Base-by-base conservation (phyloP, 148 eudicot species). In the Beta vulgaris region DNA sequence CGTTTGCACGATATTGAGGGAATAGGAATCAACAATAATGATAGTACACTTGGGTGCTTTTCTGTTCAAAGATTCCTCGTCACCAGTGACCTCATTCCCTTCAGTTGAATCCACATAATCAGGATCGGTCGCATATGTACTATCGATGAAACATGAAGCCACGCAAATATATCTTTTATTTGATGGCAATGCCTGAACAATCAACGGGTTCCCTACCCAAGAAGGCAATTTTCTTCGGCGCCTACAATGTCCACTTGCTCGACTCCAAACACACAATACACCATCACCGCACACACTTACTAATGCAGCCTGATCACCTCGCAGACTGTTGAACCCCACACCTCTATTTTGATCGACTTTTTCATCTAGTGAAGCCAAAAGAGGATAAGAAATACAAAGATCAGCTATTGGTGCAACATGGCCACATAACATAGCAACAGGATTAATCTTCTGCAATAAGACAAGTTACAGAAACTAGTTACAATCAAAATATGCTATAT, bases 271-370 rank as follows among this genome's bases (percentile, higher is more conserved):
- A 64, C 97, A 96, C 81, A 96, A 81, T 48, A 92, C 94, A 73
- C 99, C 98, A 85, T 92, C 98, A 71, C 86, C 81, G 78, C 98
- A 89, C n/a, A 82, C 99, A 85, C 98, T 92, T 57, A 92, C 71
- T 85, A 96, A 82, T 15, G 94, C 91, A 87, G 87, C 87, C 79
- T 70, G 77, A 53, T 86, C 73, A 68, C 77, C 54, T 23, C 84
- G 73, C 69, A 84, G 81, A 69, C 79, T 77, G 76, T 76, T 65
- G n/a, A 43, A 39, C 28, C 49, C 81, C 53, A 65, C 60, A 83
- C 85, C 82, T 81, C 72, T 83, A 28, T 34, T n/a, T 35, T 84
- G 70, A 60, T 78, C 80, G 43, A 71, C 61, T 66, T 78, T 85
- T 68, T 84, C 90, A 78, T 86, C 85, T 86, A 81, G 85, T 29